Percentiles rank a stretch among this genome's conserved stretches.
Conservation (phyloP, 192 early-diverging fungal genomes). For the Entomortierella chlamydospora region DNA sequence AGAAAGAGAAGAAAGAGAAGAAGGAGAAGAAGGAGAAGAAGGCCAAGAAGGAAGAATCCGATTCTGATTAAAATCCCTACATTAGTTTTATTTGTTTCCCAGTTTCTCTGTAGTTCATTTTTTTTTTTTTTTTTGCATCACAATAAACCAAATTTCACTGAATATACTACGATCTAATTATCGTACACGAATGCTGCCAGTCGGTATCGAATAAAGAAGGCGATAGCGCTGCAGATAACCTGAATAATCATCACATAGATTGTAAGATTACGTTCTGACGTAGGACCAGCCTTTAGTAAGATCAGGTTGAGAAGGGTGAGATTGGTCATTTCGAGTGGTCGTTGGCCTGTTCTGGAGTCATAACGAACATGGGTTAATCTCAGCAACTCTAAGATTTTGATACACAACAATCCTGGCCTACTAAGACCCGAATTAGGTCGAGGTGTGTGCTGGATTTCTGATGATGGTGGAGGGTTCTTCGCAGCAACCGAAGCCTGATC, state of each 20-base stretch:
- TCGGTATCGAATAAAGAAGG: constrained; percentile 85
- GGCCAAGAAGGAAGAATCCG: constrained; percentile 52
- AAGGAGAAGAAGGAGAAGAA: constrained; percentile 59
- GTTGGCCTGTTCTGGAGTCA: constrained; percentile 58
- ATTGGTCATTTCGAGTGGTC: constrained; percentile 79
- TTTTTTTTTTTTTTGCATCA: constrained; percentile 11
- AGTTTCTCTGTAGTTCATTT: no score
- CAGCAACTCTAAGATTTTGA: constrained; percentile 64
- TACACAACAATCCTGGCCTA: constrained; percentile 58
- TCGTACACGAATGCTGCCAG: constrained; percentile 88
- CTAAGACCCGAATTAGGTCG: constrained; percentile 1
- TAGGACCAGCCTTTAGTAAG: constrained; percentile 80
- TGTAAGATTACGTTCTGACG: constrained; percentile 75
- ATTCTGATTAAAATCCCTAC: constrained; percentile 23
- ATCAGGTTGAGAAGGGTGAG: constrained; percentile 93
- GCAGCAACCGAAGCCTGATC: not conserved
- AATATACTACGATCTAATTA: constrained; percentile 7
- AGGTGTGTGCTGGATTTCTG: not conserved
- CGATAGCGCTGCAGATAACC: constrained; percentile 70
- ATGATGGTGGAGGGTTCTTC: not conserved
- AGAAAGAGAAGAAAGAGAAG: constrained; percentile 61
- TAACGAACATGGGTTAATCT: constrained; percentile 66
- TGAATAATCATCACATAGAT: constrained; percentile 76
- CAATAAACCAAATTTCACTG: not conserved
- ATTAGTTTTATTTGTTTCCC: constrained; percentile 6